Base-by-base conservation (phyloP, 2,329 filamentous ascomycete species). In the Cordyceps fumosorosea region DNA sequence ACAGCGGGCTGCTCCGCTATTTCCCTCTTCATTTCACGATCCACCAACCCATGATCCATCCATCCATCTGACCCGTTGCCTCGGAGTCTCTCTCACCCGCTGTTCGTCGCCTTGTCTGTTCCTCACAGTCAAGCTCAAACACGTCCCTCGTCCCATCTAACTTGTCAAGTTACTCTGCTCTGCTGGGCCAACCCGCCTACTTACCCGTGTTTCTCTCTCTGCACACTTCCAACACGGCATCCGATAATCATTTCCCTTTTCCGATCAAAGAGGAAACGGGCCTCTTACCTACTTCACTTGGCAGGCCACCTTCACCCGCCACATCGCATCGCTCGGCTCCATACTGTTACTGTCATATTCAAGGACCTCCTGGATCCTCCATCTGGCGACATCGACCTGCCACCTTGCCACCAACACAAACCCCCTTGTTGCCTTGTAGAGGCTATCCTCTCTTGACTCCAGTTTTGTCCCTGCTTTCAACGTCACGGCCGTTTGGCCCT, bases 11-110 rank as follows among this genome's bases (percentile, higher is more conserved):
- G 45, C 56, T 58, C 57, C 57, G 40, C 50, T n/a, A 60, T 54
- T 54, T 54, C 50, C 57, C 50, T 59, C 22, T 53, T 60, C 57
- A 60, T 60, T 53, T 60, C 50, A 14, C 52, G 57, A 60, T 60
- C 57, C 57, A 60, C 57, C 56, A 34, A 34, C 32, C 32, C 32
- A 34, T 6, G 10, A 42, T 52, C 44, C n/a, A 18, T 16, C 48
- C 24, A 29, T 44, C 24, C 48, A 52, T 34, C 50, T 12, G 29
- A 14, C 50, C 29, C 50, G 57, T 60, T 60, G 57, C 57, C 57
- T 60, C 50, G 50, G 57, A 60, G 57, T 47, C 57, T 26, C 26
- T 48, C 24, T 44, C 56, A 42, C 56, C 45, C 40, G 24, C 7
- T 44, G 8, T 26, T 20, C 16, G 14, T 47, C 42, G 34, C 34